Evolutionary conservation across 495 filamentous ascomycete genomes (phyloP).

Genomic region (Podospora pseudocomata): DNA sequence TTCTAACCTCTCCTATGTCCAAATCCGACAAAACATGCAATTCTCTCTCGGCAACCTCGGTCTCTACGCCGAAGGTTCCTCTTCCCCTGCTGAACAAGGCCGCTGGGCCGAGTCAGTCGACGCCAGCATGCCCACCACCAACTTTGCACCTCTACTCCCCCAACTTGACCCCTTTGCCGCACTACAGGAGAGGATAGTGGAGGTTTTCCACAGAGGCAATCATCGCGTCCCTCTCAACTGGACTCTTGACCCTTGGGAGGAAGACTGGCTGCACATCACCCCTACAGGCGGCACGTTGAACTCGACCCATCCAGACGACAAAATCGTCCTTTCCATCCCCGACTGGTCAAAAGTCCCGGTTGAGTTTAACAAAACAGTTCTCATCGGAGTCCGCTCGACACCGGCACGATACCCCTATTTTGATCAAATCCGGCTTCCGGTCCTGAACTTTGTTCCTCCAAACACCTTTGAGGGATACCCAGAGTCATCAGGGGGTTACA

Average conservation of each 20-base stretch:
- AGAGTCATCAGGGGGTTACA: slow-evolving; percentile 44
- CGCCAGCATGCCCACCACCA: slow-evolving; percentile 36
- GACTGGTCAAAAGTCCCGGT: slow-evolving; percentile 51
- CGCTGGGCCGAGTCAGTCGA: slow-evolving; percentile 45
- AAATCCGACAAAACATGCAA: slow-evolving; percentile 39
- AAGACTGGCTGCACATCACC: slow-evolving; percentile 48
- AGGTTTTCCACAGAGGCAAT: slow-evolving; percentile 56
- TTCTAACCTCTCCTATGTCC: slow-evolving; percentile 48
- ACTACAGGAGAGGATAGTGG: slow-evolving; percentile 45
- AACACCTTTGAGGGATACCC: slow-evolving; percentile 52
- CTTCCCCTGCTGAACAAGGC: slow-evolving; percentile 52
- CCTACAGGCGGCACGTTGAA: slow-evolving; percentile 45
- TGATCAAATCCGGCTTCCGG: slow-evolving; percentile 46
- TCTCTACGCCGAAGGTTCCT: slow-evolving; percentile 53
- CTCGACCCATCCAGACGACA: slow-evolving; percentile 40
- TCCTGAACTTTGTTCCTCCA: slow-evolving; percentile 47
- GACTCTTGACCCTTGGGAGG: slow-evolving; percentile 40
- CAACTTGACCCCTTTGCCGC: slow-evolving; percentile 53
- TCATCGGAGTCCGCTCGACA: slow-evolving; percentile 45
- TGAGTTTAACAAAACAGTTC: slow-evolving; percentile 36
- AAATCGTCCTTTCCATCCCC: slow-evolving; percentile 46
- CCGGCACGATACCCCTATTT: slow-evolving; percentile 49
- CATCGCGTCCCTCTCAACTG: slow-evolving; percentile 41
- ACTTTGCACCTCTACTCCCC: slow-evolving; percentile 43
- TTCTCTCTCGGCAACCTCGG: slow-evolving; percentile 56